Conservation (phyloP, 2,329 filamentous ascomycete genomes). For the Lasiodiplodia sp. region DNA sequence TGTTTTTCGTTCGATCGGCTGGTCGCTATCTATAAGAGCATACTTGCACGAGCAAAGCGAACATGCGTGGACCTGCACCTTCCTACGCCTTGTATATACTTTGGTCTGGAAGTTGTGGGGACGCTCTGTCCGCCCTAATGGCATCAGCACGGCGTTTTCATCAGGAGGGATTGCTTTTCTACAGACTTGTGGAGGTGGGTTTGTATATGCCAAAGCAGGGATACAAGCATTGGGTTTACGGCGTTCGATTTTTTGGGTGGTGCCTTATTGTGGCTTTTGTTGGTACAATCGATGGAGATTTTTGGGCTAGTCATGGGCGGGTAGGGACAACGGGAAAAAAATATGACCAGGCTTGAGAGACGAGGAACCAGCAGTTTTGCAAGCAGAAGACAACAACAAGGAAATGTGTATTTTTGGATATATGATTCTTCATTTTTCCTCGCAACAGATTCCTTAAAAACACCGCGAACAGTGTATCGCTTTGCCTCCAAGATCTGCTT, state of each 20-base stretch:
- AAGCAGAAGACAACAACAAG: not conserved
- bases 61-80: not conserved
- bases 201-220: not conserved
- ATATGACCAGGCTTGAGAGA: not conserved
- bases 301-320: slow-evolving; percentile 6
- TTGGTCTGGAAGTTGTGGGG: not conserved
- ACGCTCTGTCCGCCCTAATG: slow-evolving; percentile 13
- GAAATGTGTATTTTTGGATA: slow-evolving; percentile 21
- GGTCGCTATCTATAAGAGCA: slow-evolving; percentile 21
- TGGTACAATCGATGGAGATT: not conserved
- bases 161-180: not conserved
- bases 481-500: not conserved
- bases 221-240: slow-evolving; percentile 22
- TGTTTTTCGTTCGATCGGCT: not conserved
- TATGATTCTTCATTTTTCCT: not conserved
- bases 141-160: slow-evolving; percentile 21
- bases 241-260: slow-evolving; percentile 8
- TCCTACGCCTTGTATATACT: slow-evolving; percentile 15
- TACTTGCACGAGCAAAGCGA: slow-evolving; percentile 12
- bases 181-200: not conserved
- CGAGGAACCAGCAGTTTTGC: not conserved
- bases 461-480: not conserved
- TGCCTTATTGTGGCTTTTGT: not conserved
- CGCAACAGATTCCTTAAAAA: not conserved
- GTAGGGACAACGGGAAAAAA: not conserved